Conservation (phyloP, 1,139 yeast genomes). For the Candida tunisiensis region DNA sequence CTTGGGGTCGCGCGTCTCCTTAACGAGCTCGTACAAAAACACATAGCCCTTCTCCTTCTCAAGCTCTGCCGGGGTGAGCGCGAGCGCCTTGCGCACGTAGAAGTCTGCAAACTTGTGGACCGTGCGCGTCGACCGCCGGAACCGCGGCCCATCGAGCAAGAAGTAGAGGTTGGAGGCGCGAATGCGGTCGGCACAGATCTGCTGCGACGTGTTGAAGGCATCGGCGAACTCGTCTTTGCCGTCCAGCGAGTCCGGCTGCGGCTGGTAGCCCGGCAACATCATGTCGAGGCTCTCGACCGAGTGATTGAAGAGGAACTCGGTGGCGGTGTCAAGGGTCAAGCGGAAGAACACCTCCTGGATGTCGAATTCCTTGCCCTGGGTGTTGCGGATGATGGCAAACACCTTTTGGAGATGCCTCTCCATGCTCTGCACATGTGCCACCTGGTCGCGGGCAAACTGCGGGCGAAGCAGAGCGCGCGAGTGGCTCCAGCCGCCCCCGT, state of each 20-base stretch:
- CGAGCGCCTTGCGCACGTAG: slow-evolving; percentile 15
- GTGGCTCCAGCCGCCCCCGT: slow-evolving; percentile 38
- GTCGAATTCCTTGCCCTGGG: slow-evolving; percentile 15
- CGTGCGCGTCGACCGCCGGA: slow-evolving; percentile 12
- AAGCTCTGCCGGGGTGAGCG: slow-evolving; percentile 19
- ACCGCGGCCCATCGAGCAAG: slow-evolving; percentile 19
- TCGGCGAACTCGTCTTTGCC: slow-evolving; percentile 20
- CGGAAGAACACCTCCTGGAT: slow-evolving; percentile 27
- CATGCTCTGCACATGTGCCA: slow-evolving; percentile 14
- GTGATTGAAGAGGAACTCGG: slow-evolving; percentile 33
- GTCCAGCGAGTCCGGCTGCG: slow-evolving; percentile 18
- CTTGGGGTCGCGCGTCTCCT: slow-evolving; percentile 30
- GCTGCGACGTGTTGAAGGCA: slow-evolving; percentile 27
- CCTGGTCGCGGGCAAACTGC: slow-evolving; percentile 36
- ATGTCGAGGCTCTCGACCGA: slow-evolving; percentile 24
- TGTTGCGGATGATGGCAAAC: neutral
- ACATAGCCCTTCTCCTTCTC: slow-evolving; percentile 19
- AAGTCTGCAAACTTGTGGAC: slow-evolving; percentile 18
- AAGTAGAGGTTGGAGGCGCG: slow-evolving; percentile 23
- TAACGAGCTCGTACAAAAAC: slow-evolving; percentile 30
- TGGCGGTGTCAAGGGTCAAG: slow-evolving; percentile 30
- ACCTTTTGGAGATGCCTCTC: slow-evolving; percentile 1
- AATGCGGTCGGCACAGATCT: slow-evolving; percentile 23
- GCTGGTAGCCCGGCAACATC: too few relatives aligned
- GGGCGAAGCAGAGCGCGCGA: slow-evolving; percentile 41